Evolutionary conservation across 164 flowering plant genomes (phyloP).

Genomic region (Magnolia kwangsiensis): DNA sequence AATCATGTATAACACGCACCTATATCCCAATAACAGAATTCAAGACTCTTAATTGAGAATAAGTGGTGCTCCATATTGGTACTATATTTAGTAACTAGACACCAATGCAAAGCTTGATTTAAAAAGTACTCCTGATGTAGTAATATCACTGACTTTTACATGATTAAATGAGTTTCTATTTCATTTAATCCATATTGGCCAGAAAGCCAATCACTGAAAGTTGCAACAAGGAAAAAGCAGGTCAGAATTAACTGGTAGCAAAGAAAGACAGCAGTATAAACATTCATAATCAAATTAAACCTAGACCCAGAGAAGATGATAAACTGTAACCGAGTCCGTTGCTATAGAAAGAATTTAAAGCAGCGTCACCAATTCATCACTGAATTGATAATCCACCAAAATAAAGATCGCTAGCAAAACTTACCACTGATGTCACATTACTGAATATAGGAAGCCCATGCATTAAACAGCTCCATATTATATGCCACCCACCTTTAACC

Average conservation of each 20-base stretch:
- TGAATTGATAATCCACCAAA: neutral
- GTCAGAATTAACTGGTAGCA: neutral
- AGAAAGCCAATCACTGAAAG: neutral
- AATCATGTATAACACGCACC: too few relatives aligned
- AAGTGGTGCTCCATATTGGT: too few relatives aligned
- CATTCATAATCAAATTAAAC: neutral
- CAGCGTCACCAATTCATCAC: neutral
- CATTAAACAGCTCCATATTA: slow-evolving; percentile 70
- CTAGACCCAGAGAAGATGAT: neutral
- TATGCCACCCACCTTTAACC: slow-evolving; percentile 64
- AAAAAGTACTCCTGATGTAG: too few relatives aligned
- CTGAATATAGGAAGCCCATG: slow-evolving; percentile 76
- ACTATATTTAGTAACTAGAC: too few relatives aligned
- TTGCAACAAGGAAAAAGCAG: slow-evolving; percentile 1
- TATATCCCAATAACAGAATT: too few relatives aligned
- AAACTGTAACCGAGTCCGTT: neutral
- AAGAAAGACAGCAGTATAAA: neutral
- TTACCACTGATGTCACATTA: slow-evolving; percentile 63
- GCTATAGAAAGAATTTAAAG: neutral
- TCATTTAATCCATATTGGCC: too few relatives aligned
- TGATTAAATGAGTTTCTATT: too few relatives aligned
- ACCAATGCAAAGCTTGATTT: too few relatives aligned
- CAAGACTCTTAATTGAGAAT: too few relatives aligned
- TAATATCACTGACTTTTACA: too few relatives aligned
- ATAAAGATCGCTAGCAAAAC: slow-evolving; percentile 20